phyloP scores from a whole-genome alignment of 495 filamentous ascomycete genomes.

The Choiromyces venosus region DNA sequence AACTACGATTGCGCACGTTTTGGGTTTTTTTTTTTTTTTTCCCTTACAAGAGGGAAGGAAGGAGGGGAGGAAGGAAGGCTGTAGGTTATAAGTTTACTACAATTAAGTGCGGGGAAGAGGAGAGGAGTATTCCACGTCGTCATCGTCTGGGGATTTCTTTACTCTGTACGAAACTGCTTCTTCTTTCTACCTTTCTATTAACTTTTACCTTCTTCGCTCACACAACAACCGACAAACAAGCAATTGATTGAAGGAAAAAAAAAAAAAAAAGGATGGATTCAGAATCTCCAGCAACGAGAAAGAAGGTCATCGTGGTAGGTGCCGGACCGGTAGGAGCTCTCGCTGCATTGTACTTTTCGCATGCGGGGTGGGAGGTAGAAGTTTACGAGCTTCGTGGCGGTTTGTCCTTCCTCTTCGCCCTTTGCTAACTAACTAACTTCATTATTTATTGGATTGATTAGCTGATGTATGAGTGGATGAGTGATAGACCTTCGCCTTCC shows the following conservation, averaged over 20 bases:
- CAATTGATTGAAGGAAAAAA: not conserved
- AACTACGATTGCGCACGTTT: too few species aligned
- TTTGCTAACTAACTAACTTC: not conserved
- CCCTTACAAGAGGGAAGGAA: too few species aligned
- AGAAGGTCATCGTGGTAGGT: conserved; percentile 75
- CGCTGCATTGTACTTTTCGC: conserved; percentile 85
- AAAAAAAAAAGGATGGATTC: conserved; percentile 14
- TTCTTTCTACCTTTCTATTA: not conserved
- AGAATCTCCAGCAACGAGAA: conserved; percentile 45
- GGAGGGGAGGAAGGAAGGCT: too few species aligned
- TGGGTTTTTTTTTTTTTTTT: too few species aligned
- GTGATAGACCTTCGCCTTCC: conserved; percentile 74
- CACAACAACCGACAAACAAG: not conserved
- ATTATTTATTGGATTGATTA: not conserved
- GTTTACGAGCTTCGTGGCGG: conserved; percentile 90
- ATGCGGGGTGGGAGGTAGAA: conserved; percentile 79
- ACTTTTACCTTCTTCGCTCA: not conserved
- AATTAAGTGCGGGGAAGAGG: too few species aligned
- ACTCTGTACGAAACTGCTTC: too few species aligned
- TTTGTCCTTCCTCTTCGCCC: conserved; percentile 49
- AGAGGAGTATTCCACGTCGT: not conserved
- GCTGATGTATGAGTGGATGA: conserved; percentile 7
- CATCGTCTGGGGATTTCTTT: not conserved
- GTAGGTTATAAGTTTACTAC: too few species aligned
- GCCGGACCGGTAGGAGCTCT: conserved; percentile 90